Base-by-base conservation (phyloP, 768 basidiomycete species). In the Agaricus blazei region DNA sequence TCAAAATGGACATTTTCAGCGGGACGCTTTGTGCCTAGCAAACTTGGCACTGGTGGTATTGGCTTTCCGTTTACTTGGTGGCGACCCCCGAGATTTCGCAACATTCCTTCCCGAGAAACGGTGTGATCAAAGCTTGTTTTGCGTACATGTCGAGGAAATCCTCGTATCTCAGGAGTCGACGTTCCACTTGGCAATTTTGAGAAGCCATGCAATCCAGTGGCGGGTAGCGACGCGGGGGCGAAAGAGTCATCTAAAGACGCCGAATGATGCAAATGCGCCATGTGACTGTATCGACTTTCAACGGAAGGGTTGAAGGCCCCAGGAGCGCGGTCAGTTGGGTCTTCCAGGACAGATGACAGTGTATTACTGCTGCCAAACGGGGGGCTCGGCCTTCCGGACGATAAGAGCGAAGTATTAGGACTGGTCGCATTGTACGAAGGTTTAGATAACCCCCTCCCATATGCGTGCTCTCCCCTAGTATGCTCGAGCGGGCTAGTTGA, bases 41-140 rank as follows among this genome's bases (percentile, higher is more conserved):
- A 66, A 66, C 78, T 81, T 61, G 86, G 86, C 54, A 83, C 79
- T 11, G 58, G 52, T 42, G 81, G 75, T 59, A 84, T 68, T 38
- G 90, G 84, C 66, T 85, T 86, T 36, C 88, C 87, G 65, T 91
- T 88, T 59, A 90, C 84, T 67, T 90, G 88, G 71, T 92, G 89
- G 48, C 89, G 77, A 54, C 87, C 86, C 61, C 54, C 54, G 28
- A 56, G 34, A 23, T 50, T 34, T 29, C 50, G 54, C 41, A 56
- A 19, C 78, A 82, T 58, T 87, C 84, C 60, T 80, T 82, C 54
- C 23, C 54, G 40, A 37, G 81, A 79, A 40, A 95, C 86, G 3
- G 93, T 94, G 70, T 94, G 93, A 69, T 97, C 93, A 68, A 94
- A 96, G 70, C 91, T 93, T 45, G 93, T 92, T 76, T 97, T 97